These are phyloP conservation scores for Coemansia sp. DNA, from an alignment of 192 early-diverging fungal species.

Conservation along the genomic window DNA sequence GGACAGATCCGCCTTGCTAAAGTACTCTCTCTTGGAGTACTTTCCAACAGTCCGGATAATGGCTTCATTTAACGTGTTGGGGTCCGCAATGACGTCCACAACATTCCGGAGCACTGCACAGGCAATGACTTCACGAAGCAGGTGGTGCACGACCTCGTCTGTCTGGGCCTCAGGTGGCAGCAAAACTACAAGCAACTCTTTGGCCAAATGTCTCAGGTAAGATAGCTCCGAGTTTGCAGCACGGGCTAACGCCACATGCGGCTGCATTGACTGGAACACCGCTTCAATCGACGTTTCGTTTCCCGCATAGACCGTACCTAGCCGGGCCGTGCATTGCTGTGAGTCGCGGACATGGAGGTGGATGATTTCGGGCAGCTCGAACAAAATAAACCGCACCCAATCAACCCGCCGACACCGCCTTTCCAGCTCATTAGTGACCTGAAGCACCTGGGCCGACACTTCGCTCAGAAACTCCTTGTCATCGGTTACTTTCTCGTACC, in stretches of 20 bases:
- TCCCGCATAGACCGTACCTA: slow-evolving; percentile 48
- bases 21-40: slow-evolving; percentile 46
- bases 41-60: slow-evolving; percentile 41
- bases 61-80: slow-evolving; percentile 49
- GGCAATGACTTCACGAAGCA: slow-evolving; percentile 49
- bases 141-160: slow-evolving; percentile 42
- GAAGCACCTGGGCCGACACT: slow-evolving; percentile 30
- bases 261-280: slow-evolving; percentile 52
- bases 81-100: slow-evolving; percentile 41
- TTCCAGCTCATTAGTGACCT: slow-evolving; percentile 41
- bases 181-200: slow-evolving; percentile 40
- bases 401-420: slow-evolving; percentile 32
- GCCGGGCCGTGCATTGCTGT: slow-evolving; percentile 43
- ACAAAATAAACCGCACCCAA: slow-evolving; percentile 46
- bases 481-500: slow-evolving; percentile 48
- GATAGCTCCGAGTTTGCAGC: slow-evolving; percentile 52
- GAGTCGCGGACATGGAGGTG: slow-evolving; percentile 47
- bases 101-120: slow-evolving; percentile 55
- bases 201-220: slow-evolving; percentile 43
- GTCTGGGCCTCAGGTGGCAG: slow-evolving; percentile 46
- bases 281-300: slow-evolving; percentile 45
- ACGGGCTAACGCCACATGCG: slow-evolving; percentile 43
- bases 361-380: slow-evolving; percentile 45
- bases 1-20: slow-evolving; percentile 42
- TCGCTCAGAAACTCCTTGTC: slow-evolving; percentile 43